Evolutionary conservation across 129 eudicot species (phyloP).

Genomic region (Calendula officinalis): DNA sequence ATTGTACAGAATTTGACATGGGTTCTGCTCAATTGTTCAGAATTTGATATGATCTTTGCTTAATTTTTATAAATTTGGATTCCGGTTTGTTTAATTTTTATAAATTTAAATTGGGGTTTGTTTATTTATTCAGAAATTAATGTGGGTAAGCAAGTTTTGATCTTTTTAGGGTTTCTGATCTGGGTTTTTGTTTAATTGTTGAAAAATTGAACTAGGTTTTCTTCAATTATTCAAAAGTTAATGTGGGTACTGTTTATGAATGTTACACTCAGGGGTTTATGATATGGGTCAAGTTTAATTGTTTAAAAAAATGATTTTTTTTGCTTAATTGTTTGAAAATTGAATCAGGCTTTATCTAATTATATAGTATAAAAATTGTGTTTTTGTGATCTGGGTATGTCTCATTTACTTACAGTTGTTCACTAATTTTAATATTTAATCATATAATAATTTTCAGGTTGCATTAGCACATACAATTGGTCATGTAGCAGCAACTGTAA

Average conservation of each 20-base stretch:
- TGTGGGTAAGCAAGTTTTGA: slow-evolving; percentile 20
- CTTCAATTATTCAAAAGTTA: neutral
- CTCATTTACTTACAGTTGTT: slow-evolving; percentile 1
- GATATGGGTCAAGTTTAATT: slow-evolving; percentile 1
- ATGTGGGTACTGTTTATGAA: neutral
- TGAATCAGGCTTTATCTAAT: neutral
- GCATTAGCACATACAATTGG: slow-evolving; percentile 79
- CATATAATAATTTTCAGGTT: slow-evolving; percentile 34
- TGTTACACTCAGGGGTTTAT: slow-evolving; percentile 11
- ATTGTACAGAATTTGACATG: neutral
- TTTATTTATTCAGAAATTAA: neutral
- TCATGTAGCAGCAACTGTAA: slow-evolving; percentile 80
- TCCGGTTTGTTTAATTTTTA: neutral
- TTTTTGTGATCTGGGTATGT: slow-evolving; percentile 21
- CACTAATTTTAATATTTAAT: neutral
- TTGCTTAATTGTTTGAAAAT: neutral
- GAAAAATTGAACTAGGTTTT: neutral
- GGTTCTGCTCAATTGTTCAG: neutral
- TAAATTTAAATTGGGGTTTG: neutral
- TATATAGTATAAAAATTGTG: neutral
- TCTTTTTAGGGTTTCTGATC: neutral
- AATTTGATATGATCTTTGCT: neutral
- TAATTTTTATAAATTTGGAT: neutral
- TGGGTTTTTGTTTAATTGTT: slow-evolving; percentile 8
- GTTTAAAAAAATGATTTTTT: neutral